These are phyloP conservation scores for Trichothecium sympodiale DNA, from an alignment of 2,329 filamentous ascomycete species.

Conservation along the genomic window DNA sequence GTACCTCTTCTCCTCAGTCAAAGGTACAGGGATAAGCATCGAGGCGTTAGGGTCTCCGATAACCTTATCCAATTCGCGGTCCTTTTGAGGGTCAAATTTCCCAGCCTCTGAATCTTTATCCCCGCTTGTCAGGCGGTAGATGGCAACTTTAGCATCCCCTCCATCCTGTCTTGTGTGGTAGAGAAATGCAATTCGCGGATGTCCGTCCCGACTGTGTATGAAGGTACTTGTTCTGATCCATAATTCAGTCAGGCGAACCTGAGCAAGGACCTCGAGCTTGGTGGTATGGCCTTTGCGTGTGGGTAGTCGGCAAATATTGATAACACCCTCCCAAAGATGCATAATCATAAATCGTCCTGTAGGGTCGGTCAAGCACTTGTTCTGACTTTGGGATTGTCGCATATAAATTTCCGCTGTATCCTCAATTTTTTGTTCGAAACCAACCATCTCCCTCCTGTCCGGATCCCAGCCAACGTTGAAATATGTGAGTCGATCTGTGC, in stretches of 20 bases:
- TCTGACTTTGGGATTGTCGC: conserved; percentile 71
- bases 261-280: conserved; percentile 38
- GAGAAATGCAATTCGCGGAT: conserved; percentile 46
- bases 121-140: conserved; percentile 47
- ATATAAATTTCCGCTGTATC: conserved; percentile 48
- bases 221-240: conserved; percentile 49
- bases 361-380: conserved; percentile 76
- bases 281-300: conserved; percentile 25
- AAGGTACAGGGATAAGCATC: conserved; percentile 52
- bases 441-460: conserved; percentile 37
- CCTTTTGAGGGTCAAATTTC: conserved; percentile 41
- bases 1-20: conserved; percentile 48
- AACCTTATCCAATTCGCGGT: conserved; percentile 42
- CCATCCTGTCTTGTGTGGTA: conserved; percentile 43
- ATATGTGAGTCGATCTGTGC: conserved; percentile 81
- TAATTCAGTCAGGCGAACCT: conserved; percentile 46
- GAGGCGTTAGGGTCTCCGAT: conserved; percentile 44
- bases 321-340: conserved; percentile 49
- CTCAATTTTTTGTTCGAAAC: conserved; percentile 37
- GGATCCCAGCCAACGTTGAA: conserved; percentile 81
- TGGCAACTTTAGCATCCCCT: conserved; percentile 42
- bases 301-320: conserved; percentile 42
- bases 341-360: conserved; percentile 50
- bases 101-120: conserved; percentile 44
- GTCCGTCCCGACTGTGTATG: conserved; percentile 45